Evolutionary conservation across 1,284 basidiomycete genomes (phyloP), one percentile per base, ranked within the genome.

Genomic region (Pholiota adiposa): DNA sequence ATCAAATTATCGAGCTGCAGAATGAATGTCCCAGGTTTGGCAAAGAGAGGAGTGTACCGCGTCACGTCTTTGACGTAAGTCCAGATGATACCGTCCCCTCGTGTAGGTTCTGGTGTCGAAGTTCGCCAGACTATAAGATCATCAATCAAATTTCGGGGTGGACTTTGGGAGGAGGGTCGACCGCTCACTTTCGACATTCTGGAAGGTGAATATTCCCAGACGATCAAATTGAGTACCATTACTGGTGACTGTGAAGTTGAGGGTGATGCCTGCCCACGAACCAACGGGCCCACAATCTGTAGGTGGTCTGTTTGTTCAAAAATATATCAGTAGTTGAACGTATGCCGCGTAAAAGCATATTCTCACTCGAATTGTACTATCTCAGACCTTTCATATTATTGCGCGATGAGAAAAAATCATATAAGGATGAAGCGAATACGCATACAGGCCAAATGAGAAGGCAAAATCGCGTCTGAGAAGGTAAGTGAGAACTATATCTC

Each of bases 181-280:
- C 29, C 29, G 46, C 84, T 63, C 65, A 88, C 89, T 90, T 71
- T 92, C 90, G 6, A 88, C 86, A 65, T 90, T 86, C 29, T 89
- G 85, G 69, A 91, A 88, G 2, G 87, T 89, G 65, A 92, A 89
- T 16, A 86, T 82, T 2, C 83, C 89, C 9, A 92, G 76, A 29
- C 90, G 82, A 67, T 92, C 90, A 59, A 85, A 93, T 69, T 92
- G 90, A 8, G 88, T 91, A 44, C 90, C 90, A 58, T 90, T 90
- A 40, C 85, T 88, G 6, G 88, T 89, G n/a, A 87, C 88, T 1
- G 90, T 90, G 65, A 90, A 85, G 69, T 92, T 91, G 43, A 91
- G 75, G 16, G 83, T 88, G 44, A 92, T 79, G 0, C 83, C 89
- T n/a, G 87, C 83, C 90, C 90, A 92, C 14, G 87, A 83, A 3